Percentiles rank a stretch among this genome's conserved stretches.
Evolutionary conservation across 2,329 filamentous ascomycete species (phyloP).

Genomic region (Xylogone sp.): DNA sequence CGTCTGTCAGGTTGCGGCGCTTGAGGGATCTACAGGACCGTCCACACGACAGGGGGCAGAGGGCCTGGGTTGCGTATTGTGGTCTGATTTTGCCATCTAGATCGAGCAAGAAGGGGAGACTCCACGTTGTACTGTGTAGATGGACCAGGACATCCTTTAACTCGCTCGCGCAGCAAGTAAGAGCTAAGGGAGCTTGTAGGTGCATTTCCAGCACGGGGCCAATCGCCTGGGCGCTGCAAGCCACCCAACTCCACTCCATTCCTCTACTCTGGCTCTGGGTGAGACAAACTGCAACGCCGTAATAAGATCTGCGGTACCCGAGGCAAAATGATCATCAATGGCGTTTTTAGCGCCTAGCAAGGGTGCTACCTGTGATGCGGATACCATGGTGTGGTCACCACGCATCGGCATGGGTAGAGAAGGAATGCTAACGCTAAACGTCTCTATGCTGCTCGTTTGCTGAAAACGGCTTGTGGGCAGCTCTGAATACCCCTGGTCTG

Average conservation of each 20-base stretch:
- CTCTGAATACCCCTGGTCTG: not conserved
- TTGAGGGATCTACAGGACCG: too few species aligned
- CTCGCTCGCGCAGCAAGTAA: too few species aligned
- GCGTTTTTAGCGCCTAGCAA: slow-evolving; percentile 18
- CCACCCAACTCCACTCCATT: not conserved
- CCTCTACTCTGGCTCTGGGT: not conserved
- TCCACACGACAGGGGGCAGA: too few species aligned
- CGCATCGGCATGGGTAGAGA: not conserved
- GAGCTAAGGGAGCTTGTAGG: too few species aligned
- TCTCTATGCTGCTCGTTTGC: not conserved
- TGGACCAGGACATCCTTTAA: too few species aligned
- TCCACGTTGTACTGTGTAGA: not conserved
- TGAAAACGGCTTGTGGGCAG: not conserved
- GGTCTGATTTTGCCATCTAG: not conserved
- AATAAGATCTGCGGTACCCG: slow-evolving; percentile 26
- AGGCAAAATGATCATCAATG: slow-evolving; percentile 23
- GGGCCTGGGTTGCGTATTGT: too few species aligned
- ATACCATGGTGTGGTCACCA: not conserved
- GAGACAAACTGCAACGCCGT: not conserved
- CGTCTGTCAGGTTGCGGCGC: not conserved
- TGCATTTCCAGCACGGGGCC: not conserved
- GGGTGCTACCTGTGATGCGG: slow-evolving; percentile 1
- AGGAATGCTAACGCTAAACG: not conserved
- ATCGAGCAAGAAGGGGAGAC: not conserved
- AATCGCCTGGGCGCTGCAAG: not conserved